Evolutionary conservation across 495 filamentous ascomycete species (phyloP), one percentile per base, ranked within the genome.

Genomic region (Xylaria telfairii): DNA sequence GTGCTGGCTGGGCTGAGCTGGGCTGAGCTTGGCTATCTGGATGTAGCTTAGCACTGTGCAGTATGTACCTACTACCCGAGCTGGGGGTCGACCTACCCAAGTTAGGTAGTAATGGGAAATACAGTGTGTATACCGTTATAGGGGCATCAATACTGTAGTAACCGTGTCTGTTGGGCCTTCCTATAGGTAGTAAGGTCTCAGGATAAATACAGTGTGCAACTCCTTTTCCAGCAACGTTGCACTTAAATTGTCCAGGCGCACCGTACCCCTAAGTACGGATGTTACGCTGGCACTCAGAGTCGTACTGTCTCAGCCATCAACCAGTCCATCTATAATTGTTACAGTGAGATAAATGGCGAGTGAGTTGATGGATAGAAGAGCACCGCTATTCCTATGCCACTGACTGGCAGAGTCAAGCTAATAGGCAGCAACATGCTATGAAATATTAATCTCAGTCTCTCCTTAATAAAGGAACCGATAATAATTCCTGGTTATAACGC

Each of bases 1-100:
- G 61, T 15, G 42, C 28, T 65, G 61, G 61, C 42, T 65, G 44
- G 61, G 42, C 12, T 53, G 49, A 5, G 41, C 39, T 42, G 54
- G 24, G 53, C 54, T 68, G 34, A 26, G 12, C 24, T 4, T 54
- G 21, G 32, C 5, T 59, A 30, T 12, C 26, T 17, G 4, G 34
- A 37, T 37, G 34, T 37, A 37, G 34, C 4, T 37, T 4, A 37
- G 34, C 34, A 37, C 34, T 37, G 34, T 37, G 8, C 8, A 37
- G 8, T 37, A 37, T 37, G 34, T 37, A 37, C 4, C 4, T 37
- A 37, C 24, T 24, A 4, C 21, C 24, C 13, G 13, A 54, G 26
- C 24, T 30, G 10, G 10, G 26, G 51, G 51, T 30, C 3, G 17
- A 12, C 24, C 51, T 2, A n/a, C n/a, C n/a, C n/a, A n/a, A n/a